phyloP scores from a whole-genome alignment of 116 monocot genomes.

The Dioscorea cayenensis region DNA sequence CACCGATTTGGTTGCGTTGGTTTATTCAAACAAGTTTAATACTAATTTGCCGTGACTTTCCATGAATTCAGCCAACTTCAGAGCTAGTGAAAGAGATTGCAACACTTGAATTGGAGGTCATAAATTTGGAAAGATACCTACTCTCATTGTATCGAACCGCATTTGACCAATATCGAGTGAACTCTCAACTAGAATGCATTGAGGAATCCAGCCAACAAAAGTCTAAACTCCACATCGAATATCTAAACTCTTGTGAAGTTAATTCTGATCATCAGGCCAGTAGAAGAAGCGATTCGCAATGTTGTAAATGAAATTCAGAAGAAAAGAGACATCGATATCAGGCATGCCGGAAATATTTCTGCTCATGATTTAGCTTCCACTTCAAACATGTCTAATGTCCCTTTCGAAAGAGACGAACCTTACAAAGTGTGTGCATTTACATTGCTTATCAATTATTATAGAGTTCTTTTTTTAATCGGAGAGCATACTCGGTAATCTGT shows the following conservation, averaged over 20 bases:
- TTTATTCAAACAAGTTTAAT: not conserved
- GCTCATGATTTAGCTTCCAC: not conserved
- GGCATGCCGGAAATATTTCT: not conserved
- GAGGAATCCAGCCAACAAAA: not conserved
- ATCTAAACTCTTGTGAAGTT: not conserved
- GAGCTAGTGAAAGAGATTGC: constrained; percentile 19
- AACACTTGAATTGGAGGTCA: constrained; percentile 16
- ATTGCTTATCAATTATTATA: too few relatives aligned
- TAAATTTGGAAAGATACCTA: constrained; percentile 14
- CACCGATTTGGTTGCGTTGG: not conserved
- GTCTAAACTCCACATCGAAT: not conserved
- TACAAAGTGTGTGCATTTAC: too few relatives aligned
- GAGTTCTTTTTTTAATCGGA: too few relatives aligned
- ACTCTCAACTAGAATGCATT: not conserved
- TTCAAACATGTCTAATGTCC: not conserved
- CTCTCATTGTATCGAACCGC: constrained; percentile 20
- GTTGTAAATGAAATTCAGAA: constrained; percentile 2
- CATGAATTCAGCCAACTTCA: not conserved
- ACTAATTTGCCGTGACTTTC: not conserved
- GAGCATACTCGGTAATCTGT: not conserved
- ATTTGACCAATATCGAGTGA: constrained; percentile 2
- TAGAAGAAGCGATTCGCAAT: not conserved
- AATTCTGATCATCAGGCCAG: not conserved
- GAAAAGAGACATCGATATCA: constrained; percentile 4
- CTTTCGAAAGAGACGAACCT: too few relatives aligned